A percentile compares a stretch with the other conserved stretches of the same genome.
Conservation (phyloP, 176 grass and related monocot species). For the Secale cereale region DNA sequence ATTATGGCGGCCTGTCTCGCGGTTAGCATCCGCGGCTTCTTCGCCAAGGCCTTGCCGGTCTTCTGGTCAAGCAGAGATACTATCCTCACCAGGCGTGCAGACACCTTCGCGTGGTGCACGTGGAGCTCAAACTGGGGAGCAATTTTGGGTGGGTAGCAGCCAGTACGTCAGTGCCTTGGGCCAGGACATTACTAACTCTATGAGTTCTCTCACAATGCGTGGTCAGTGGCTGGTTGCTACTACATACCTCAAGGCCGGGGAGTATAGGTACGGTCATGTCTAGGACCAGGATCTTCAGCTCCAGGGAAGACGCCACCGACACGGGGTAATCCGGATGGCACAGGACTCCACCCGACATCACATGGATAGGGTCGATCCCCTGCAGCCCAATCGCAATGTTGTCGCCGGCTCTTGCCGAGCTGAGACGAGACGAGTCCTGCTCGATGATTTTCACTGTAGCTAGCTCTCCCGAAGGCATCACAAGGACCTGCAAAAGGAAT, state of each 20-base stretch:
- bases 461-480: slow-evolving; percentile 69
- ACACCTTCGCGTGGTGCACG: slow-evolving; percentile 63
- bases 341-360: slow-evolving; percentile 57
- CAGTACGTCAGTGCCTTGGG: background rate
- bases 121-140: slow-evolving; percentile 72
- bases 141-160: background rate
- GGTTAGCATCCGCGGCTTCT: slow-evolving; percentile 50
- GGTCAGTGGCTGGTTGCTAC: background rate
- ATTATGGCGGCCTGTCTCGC: slow-evolving; percentile 64
- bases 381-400: slow-evolving; percentile 65
- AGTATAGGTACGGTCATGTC: slow-evolving; percentile 68
- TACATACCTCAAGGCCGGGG: slow-evolving; percentile 61
- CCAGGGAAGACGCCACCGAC: slow-evolving; percentile 43
- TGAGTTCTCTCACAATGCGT: background rate
- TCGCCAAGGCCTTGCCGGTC: slow-evolving; percentile 56
- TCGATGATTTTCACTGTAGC: slow-evolving; percentile 50
- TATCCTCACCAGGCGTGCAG: slow-evolving; percentile 56
- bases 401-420: slow-evolving; percentile 65
- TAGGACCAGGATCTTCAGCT: slow-evolving; percentile 76
- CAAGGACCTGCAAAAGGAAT: slow-evolving; percentile 48
- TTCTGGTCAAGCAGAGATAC: slow-evolving; percentile 66
- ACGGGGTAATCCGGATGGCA: slow-evolving; percentile 78
- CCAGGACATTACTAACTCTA: background rate
- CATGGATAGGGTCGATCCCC: slow-evolving; percentile 46
- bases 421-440: slow-evolving; percentile 51